phyloP scores from a whole-genome alignment of 805 yeast species.

The Priceomyces castillae region DNA sequence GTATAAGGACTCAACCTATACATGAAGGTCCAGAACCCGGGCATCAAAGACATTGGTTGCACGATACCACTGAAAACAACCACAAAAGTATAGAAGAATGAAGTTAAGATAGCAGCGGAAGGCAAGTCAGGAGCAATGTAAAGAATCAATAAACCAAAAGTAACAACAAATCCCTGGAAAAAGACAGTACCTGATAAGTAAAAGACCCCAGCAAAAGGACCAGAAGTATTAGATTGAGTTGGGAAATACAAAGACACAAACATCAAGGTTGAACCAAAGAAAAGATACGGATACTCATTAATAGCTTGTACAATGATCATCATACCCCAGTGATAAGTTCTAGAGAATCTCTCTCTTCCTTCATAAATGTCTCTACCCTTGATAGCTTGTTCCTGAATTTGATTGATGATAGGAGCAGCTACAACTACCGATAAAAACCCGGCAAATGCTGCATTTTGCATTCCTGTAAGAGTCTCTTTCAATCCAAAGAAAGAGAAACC shows the following conservation, averaged over 20 bases:
- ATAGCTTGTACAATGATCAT: slow-evolving; percentile 52
- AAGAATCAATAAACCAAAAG: slow-evolving; percentile 40
- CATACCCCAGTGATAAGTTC: slow-evolving; percentile 70
- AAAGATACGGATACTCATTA: slow-evolving; percentile 59
- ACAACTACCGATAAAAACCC: slow-evolving; percentile 57
- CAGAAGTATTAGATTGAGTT: slow-evolving; percentile 39
- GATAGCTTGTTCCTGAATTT: slow-evolving; percentile 59
- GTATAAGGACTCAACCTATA: slow-evolving; percentile 72
- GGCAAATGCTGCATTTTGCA: slow-evolving; percentile 59
- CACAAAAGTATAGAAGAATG: slow-evolving; percentile 55
- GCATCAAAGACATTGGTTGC: slow-evolving; percentile 56
- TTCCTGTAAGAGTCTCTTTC: slow-evolving; percentile 43
- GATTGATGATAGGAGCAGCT: slow-evolving; percentile 59
- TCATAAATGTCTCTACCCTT: slow-evolving; percentile 61
- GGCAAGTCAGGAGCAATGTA: slow-evolving; percentile 65
- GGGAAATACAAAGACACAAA: slow-evolving; percentile 52
- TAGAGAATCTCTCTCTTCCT: slow-evolving; percentile 67
- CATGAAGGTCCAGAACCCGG: slow-evolving; percentile 85
- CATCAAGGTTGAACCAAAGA: slow-evolving; percentile 23
- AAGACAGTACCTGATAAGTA: slow-evolving; percentile 26
- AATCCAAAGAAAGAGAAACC: slow-evolving; percentile 21
- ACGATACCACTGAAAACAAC: slow-evolving; percentile 70
- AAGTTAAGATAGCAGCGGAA: slow-evolving; percentile 59
- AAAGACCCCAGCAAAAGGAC: slow-evolving; percentile 40
- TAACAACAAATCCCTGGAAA: slow-evolving; percentile 29